Evolutionary conservation across 768 basidiomycete genomes (phyloP).

Genomic region (Antrodiella citrinella): DNA sequence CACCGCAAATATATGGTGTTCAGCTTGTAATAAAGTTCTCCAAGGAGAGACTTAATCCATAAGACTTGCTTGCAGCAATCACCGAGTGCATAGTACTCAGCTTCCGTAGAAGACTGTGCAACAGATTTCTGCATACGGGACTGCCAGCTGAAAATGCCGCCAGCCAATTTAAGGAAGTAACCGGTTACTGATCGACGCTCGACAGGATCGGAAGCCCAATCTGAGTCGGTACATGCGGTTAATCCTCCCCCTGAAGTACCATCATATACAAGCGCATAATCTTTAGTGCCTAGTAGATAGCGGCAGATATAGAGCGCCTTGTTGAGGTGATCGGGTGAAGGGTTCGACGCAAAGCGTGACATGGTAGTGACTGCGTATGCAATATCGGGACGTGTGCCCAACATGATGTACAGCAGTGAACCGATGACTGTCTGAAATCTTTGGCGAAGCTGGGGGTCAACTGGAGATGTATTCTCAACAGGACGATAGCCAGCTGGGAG

Average conservation of each 20-base stretch:
- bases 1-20: slow-evolving; percentile 6
- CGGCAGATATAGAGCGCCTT: slow-evolving; percentile 15
- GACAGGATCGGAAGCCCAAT: slow-evolving; percentile 9
- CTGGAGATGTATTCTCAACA: neutral
- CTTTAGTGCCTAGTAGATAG: slow-evolving; percentile 18
- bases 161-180: slow-evolving; percentile 26
- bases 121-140: slow-evolving; percentile 29
- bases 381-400: slow-evolving; percentile 25
- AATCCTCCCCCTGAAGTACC: neutral
- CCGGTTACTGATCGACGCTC: slow-evolving; percentile 28
- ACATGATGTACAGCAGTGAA: slow-evolving; percentile 22
- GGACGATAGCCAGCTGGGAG: no score
- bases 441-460: neutral
- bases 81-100: slow-evolving; percentile 28
- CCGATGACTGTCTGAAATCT: slow-evolving; percentile 11
- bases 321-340: slow-evolving; percentile 10
- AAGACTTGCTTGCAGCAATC: slow-evolving; percentile 24
- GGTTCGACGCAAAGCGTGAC: slow-evolving; percentile 14
- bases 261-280: slow-evolving; percentile 5
- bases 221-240: slow-evolving; percentile 15
- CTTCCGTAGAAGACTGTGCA: slow-evolving; percentile 27
- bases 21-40: slow-evolving; percentile 2
- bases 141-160: slow-evolving; percentile 26
- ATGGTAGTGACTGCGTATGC: slow-evolving; percentile 18
- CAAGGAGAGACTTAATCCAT: slow-evolving; percentile 7